These are phyloP conservation scores for Fomitiporia mediterranea DNA, from an alignment of 1,284 basidiomycete genomes.

Conservation along the genomic window DNA sequence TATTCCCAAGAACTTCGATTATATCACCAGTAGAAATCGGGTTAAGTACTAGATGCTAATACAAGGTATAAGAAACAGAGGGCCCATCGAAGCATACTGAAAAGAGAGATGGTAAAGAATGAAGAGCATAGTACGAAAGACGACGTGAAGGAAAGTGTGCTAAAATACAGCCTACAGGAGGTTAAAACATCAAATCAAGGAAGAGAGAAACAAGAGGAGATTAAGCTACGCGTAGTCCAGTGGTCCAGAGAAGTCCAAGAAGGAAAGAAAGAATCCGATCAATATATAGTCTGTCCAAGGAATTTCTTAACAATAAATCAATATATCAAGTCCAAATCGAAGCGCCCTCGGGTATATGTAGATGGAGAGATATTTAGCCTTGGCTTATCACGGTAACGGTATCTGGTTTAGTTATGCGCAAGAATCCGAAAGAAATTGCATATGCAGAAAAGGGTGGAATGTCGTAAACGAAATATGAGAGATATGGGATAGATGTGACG, in stretches of 20 bases:
- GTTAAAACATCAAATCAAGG: background rate
- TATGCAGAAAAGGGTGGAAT: background rate
- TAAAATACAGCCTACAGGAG: slow-evolving; percentile 1
- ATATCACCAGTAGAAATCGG: background rate
- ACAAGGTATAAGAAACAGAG: background rate
- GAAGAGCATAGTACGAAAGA: background rate
- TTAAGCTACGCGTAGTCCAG: slow-evolving; percentile 1
- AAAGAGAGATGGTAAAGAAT: background rate
- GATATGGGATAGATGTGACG: background rate
- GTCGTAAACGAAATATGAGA: background rate
- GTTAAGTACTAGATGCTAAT: background rate
- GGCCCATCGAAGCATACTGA: background rate
- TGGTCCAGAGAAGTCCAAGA: background rate
- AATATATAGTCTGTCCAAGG: too few relatives aligned
- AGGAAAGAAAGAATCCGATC: background rate
- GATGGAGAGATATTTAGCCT: too few relatives aligned
- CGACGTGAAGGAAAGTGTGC: background rate
- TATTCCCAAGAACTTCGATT: slow-evolving; percentile 8
- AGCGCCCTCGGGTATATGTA: background rate
- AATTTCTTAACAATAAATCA: background rate
- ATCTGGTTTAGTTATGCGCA: background rate
- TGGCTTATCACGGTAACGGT: too few relatives aligned
- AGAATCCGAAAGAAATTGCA: background rate
- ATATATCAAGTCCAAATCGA: background rate
- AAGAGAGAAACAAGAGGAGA: background rate